Percentiles rank a stretch among this genome's conserved stretches.
Evolutionary conservation across 306 rosid genomes (phyloP).

Genomic region (Rosa rugosa): DNA sequence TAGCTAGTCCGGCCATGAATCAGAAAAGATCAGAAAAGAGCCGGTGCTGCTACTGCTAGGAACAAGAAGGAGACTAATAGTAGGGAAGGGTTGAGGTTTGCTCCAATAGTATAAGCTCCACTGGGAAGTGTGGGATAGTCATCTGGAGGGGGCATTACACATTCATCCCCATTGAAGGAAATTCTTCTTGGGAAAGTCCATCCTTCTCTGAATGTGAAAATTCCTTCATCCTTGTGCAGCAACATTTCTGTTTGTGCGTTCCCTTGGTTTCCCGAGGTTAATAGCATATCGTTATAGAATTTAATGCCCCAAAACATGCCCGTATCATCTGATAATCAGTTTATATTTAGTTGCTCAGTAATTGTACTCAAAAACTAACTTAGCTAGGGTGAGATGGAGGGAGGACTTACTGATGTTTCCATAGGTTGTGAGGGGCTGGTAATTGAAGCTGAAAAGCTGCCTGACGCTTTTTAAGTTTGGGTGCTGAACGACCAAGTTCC

Average conservation of each 20-base stretch:
- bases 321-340: conserved; percentile 55
- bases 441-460: conserved; percentile 82
- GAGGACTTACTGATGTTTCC: conserved; percentile 62
- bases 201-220: conserved; percentile 66
- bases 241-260: conserved; percentile 72
- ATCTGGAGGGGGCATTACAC: conserved; percentile 83
- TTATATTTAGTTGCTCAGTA: neutral
- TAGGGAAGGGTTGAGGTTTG: neutral
- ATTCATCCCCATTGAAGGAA: conserved; percentile 72
- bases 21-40: neutral
- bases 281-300: conserved; percentile 67
- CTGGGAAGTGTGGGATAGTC: conserved; percentile 65
- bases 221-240: conserved; percentile 54
- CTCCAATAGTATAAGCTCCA: conserved; percentile 22
- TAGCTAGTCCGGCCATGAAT: neutral
- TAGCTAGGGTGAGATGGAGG: neutral
- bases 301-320: conserved; percentile 80
- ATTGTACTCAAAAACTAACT: neutral
- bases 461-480: conserved; percentile 60
- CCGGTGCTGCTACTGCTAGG: neutral
- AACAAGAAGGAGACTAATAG: neutral
- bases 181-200: conserved; percentile 82
- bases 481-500: conserved; percentile 74
- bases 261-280: conserved; percentile 51
- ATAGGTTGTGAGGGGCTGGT: conserved; percentile 45